Percentiles rank a stretch among this genome's conserved stretches.
phyloP scores from a whole-genome alignment of 768 basidiomycete genomes.

The Phylloporus scabripes region DNA sequence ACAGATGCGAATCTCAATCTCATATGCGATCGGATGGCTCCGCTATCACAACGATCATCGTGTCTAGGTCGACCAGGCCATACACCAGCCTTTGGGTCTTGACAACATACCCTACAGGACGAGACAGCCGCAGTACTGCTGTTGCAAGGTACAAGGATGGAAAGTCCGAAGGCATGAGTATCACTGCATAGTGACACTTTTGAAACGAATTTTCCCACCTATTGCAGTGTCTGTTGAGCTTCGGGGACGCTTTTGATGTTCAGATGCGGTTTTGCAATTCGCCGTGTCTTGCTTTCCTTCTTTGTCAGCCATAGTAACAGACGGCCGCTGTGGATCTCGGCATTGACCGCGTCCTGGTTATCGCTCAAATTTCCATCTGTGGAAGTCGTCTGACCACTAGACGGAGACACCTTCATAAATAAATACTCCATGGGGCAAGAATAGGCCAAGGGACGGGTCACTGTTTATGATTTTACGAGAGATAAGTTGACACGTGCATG shows the following conservation, averaged over 20 bases:
- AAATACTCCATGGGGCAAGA: background rate
- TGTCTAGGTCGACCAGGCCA: background rate
- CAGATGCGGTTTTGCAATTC: background rate
- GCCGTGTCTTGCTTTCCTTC: constrained; percentile 7
- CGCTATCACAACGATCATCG: background rate
- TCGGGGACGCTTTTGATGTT: constrained; percentile 1
- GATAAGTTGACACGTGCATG: background rate
- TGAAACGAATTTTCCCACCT: constrained; percentile 9
- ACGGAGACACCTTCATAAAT: no score
- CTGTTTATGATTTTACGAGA: background rate
- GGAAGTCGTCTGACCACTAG: background rate
- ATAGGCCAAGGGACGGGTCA: background rate
- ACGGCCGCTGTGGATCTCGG: no score
- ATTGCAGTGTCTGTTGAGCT: background rate
- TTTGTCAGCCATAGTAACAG: no score
- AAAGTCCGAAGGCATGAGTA: background rate
- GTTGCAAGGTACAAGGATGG: background rate
- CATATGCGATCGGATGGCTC: background rate
- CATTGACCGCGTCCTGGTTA: background rate
- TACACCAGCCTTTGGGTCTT: background rate
- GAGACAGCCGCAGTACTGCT: background rate
- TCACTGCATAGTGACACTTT: constrained; percentile 8
- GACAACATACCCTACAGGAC: background rate
- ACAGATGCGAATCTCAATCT: background rate
- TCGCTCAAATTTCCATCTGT: background rate